Percentiles rank a stretch among this genome's conserved stretches.
phyloP scores from a whole-genome alignment of 805 yeast genomes.

The Candida verbasci region DNA sequence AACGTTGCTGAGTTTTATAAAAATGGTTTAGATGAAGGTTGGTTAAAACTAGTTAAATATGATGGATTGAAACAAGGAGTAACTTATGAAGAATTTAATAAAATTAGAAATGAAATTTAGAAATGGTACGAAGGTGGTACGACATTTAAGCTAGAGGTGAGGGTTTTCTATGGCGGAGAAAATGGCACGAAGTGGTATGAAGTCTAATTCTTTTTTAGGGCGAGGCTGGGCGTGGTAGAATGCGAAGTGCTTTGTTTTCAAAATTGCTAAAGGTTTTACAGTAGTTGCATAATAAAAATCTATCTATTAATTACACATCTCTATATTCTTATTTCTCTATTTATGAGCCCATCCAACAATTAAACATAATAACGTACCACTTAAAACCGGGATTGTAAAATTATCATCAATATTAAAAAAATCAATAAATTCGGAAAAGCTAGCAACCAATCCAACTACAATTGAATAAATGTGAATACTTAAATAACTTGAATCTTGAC shows the following conservation, averaged over 20 bases:
- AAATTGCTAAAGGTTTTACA: too few relatives aligned
- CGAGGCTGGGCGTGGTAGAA: too few relatives aligned
- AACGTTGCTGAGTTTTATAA: conserved; percentile 21
- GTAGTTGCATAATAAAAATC: too few relatives aligned
- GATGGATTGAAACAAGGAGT: conserved; percentile 30
- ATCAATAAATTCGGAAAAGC: conserved; percentile 82
- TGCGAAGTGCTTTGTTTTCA: too few relatives aligned
- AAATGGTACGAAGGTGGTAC: too few relatives aligned
- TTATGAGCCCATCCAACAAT: conserved; percentile 28
- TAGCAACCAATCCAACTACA: conserved; percentile 74
- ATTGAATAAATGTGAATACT: conserved; percentile 50
- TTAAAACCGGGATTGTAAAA: conserved; percentile 86
- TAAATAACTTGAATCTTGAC: conserved; percentile 54
- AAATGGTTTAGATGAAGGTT: conserved; percentile 27
- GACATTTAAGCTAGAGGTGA: too few relatives aligned
- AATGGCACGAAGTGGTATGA: too few relatives aligned
- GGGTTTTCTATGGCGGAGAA: too few relatives aligned
- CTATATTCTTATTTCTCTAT: too few relatives aligned
- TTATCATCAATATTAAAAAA: conserved; percentile 82
- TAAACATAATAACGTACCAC: conserved; percentile 59
- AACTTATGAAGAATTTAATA: conserved; percentile 20
- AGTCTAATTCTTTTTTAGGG: too few relatives aligned
- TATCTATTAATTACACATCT: conserved; percentile 3
- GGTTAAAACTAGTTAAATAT: conserved; percentile 30
- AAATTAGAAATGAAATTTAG: too few relatives aligned